phyloP scores from a whole-genome alignment of 2,329 filamentous ascomycete genomes.

The Colletotrichum caudatum region DNA sequence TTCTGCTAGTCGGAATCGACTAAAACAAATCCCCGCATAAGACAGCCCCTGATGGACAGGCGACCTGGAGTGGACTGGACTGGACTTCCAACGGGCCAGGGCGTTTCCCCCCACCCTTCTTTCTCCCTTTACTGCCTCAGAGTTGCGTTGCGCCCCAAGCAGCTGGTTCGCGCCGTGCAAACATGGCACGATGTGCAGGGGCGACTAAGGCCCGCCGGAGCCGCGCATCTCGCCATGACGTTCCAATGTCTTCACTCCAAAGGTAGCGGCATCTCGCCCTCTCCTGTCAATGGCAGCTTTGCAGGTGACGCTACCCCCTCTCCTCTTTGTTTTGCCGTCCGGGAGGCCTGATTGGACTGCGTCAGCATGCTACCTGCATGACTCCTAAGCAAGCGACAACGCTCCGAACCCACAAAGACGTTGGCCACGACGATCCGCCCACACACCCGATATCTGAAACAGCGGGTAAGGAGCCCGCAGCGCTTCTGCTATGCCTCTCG shows the following conservation, averaged over 20 bases:
- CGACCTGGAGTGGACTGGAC: background rate
- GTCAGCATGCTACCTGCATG: conserved; percentile 16
- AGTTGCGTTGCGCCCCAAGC: conserved; percentile 22
- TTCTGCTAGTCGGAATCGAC: conserved; percentile 25
- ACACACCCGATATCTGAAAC: conserved; percentile 38
- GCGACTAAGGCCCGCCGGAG: conserved; percentile 1
- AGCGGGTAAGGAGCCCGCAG: conserved; percentile 37
- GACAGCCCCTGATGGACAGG: conserved; percentile 26
- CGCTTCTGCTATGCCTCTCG: conserved; percentile 27
- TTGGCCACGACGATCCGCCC: conserved; percentile 33
- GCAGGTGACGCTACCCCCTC: background rate
- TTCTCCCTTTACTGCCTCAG: conserved; percentile 1
- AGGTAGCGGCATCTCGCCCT: background rate
- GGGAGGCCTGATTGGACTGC: conserved; percentile 10
- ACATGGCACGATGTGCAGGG: conserved; percentile 21
- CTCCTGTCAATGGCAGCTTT: background rate
- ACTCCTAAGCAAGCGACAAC: conserved; percentile 18
- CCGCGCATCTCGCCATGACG: conserved; percentile 12
- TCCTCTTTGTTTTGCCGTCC: conserved; percentile 22
- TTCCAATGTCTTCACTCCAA: background rate
- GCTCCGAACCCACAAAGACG: conserved; percentile 19
- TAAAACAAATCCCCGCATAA: conserved; percentile 39
- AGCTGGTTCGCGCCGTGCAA: conserved; percentile 19
- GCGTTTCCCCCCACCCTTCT: background rate
- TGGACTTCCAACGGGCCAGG: conserved; percentile 10